Percentiles rank a stretch among this genome's conserved stretches.
These are phyloP conservation scores for Hirsutella thompsonii DNA, from an alignment of 2,329 filamentous ascomycete genomes.

Conservation along the genomic window DNA sequence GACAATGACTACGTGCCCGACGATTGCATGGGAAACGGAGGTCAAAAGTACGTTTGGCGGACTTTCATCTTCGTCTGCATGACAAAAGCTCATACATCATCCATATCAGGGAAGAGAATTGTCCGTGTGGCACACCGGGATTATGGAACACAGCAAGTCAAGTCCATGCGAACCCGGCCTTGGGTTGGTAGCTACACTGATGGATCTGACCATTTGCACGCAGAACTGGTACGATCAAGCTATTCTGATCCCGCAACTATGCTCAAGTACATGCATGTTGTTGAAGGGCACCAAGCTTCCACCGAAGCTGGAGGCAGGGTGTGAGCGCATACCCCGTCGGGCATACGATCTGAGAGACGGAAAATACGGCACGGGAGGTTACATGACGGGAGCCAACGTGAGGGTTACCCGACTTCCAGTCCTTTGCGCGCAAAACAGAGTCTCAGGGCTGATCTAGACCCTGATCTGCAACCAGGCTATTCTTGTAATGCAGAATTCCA, in stretches of 20 bases:
- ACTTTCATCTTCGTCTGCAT: too few relatives aligned
- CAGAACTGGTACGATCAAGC: conserved; percentile 13
- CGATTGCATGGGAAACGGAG: conserved; percentile 11
- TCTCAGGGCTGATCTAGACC: too few relatives aligned
- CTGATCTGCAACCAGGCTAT: conserved; percentile 5
- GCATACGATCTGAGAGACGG: conserved; percentile 9
- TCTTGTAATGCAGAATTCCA: conserved; percentile 11
- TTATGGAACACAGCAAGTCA: conserved; percentile 10
- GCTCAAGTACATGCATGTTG: conserved; percentile 9
- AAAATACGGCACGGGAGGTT: conserved; percentile 8
- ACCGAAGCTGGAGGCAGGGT: conserved; percentile 6
- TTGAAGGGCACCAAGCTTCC: conserved; percentile 8
- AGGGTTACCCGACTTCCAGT: background rate
- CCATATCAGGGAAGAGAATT: background rate
- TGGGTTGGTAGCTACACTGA: too few relatives aligned
- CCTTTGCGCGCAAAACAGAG: too few relatives aligned
- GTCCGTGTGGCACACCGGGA: conserved; percentile 3
- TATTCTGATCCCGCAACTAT: conserved; percentile 10
- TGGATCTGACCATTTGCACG: background rate
- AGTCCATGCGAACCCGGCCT: background rate
- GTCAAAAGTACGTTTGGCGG: conserved; percentile 5
- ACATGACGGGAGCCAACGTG: conserved; percentile 11
- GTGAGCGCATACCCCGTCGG: conserved; percentile 9
- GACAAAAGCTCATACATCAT: too few relatives aligned
- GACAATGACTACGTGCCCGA: conserved; percentile 9